Evolutionary conservation across 1,139 yeast species (phyloP).

Genomic region (Taiozyma sp.): DNA sequence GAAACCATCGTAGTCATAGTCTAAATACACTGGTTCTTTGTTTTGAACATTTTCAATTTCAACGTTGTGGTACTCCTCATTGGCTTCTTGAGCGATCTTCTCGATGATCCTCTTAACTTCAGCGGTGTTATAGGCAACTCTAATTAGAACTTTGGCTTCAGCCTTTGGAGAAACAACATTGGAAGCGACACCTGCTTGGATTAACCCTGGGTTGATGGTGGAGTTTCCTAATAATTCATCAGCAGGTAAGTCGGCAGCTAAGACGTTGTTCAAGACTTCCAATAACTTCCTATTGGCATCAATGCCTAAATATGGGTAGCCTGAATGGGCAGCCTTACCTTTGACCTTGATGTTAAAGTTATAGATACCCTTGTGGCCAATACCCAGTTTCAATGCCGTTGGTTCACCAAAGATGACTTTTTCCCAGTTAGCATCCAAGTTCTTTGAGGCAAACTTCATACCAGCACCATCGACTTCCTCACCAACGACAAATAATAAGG

Average conservation of each 20-base stretch:
- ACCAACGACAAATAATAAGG: conserved; percentile 61
- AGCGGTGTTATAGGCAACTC: conserved; percentile 49
- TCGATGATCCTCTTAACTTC: conserved; percentile 34
- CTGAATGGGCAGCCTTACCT: conserved; percentile 65
- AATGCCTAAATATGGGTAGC: conserved; percentile 66
- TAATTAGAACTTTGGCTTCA: conserved; percentile 42
- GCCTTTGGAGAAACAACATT: conserved; percentile 65
- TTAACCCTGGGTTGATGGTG: conserved; percentile 55
- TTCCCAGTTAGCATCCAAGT: conserved; percentile 49
- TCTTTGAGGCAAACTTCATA: conserved; percentile 41
- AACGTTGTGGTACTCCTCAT: conserved; percentile 22
- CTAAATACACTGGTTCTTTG: conserved; percentile 32
- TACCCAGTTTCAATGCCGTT: conserved; percentile 63
- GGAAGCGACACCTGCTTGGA: conserved; percentile 57
- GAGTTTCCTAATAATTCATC: conserved; percentile 55
- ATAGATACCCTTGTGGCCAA: conserved; percentile 63
- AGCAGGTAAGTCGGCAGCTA: conserved; percentile 36
- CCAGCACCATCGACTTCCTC: conserved; percentile 67
- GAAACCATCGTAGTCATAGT: conserved; percentile 60
- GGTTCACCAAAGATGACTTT: conserved; percentile 72
- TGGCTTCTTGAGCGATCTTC: conserved; percentile 31
- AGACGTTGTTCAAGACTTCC: conserved; percentile 42
- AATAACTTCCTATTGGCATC: conserved; percentile 57
- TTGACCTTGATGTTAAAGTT: conserved; percentile 37
- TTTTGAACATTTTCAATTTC: conserved; percentile 27